Conservation (phyloP, 1,284 basidiomycete genomes). For the Golubevia sp. region DNA sequence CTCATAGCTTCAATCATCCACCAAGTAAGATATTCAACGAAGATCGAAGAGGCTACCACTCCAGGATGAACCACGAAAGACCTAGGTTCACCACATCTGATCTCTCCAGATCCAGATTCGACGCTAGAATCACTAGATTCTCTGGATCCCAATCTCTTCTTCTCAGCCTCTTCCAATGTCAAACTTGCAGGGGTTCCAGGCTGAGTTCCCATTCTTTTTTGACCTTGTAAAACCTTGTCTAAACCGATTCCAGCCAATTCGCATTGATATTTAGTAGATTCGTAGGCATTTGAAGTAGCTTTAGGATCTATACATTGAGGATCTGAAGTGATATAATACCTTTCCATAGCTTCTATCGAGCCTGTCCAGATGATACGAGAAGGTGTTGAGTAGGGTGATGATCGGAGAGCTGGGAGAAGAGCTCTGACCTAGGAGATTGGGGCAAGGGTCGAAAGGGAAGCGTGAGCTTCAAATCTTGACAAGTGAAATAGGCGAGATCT, state of each 20-base stretch:
- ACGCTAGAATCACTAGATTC: slow-evolving; percentile 1
- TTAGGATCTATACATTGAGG: slow-evolving; percentile 40
- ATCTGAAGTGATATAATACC: slow-evolving; percentile 44
- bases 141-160: neutral
- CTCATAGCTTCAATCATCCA: slow-evolving; percentile 40
- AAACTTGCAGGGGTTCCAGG: slow-evolving; percentile 29
- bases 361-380: slow-evolving; percentile 58
- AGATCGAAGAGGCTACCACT: slow-evolving; percentile 55
- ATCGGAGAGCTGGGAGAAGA: slow-evolving; percentile 36
- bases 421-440: slow-evolving; percentile 12
- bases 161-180: neutral
- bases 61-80: slow-evolving; percentile 52
- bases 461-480: slow-evolving; percentile 2
- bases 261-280: slow-evolving; percentile 59
- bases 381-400: slow-evolving; percentile 43
- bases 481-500: neutral
- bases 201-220: slow-evolving; percentile 24
- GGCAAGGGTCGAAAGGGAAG: neutral
- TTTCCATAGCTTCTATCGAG: slow-evolving; percentile 49
- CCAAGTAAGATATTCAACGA: slow-evolving; percentile 45
- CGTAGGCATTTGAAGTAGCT: slow-evolving; percentile 44
- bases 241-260: slow-evolving; percentile 53
- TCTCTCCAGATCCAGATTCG: no score
- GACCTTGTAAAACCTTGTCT: slow-evolving; percentile 35
- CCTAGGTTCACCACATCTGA: slow-evolving; percentile 29